These are phyloP conservation scores for Yamadazyma olivae DNA, from an alignment of 805 yeast species.

Conservation along the genomic window DNA sequence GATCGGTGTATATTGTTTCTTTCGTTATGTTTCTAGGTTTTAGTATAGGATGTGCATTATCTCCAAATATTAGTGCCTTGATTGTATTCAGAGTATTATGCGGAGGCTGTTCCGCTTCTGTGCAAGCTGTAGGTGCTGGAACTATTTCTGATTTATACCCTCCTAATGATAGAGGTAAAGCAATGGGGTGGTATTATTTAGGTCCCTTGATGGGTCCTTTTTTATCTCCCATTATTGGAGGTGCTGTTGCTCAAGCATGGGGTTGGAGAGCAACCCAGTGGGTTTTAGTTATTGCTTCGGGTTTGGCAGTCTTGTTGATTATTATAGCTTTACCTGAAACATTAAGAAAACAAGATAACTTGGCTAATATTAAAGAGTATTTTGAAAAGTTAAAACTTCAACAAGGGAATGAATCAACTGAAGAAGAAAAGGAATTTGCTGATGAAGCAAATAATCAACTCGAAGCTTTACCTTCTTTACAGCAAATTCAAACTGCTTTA, in stretches of 20 bases:
- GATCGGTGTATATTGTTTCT: slow-evolving; percentile 69
- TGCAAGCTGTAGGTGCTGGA: slow-evolving; percentile 89
- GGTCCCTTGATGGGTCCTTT: slow-evolving; percentile 84
- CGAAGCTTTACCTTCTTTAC: neutral
- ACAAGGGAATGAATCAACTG: slow-evolving; percentile 2
- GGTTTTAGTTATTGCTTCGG: slow-evolving; percentile 71
- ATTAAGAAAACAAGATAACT: slow-evolving; percentile 57
- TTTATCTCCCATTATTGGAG: slow-evolving; percentile 74
- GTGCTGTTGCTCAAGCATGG: slow-evolving; percentile 66
- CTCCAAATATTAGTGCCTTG: slow-evolving; percentile 58
- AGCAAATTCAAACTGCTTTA: slow-evolving; percentile 2
- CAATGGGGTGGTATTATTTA: slow-evolving; percentile 75
- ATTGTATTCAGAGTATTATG: slow-evolving; percentile 67
- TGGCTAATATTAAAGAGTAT: slow-evolving; percentile 49
- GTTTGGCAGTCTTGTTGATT: slow-evolving; percentile 46
- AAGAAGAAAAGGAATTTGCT: slow-evolving; percentile 4
- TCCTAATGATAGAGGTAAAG: slow-evolving; percentile 68
- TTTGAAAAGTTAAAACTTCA: slow-evolving; percentile 18
- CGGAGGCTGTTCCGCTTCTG: slow-evolving; percentile 83
- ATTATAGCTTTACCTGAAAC: slow-evolving; percentile 76
- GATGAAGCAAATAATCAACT: neutral
- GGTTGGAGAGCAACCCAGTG: slow-evolving; percentile 92
- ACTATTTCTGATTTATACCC: slow-evolving; percentile 72
- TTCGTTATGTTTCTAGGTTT: slow-evolving; percentile 63
- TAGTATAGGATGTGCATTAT: slow-evolving; percentile 67